Conservation (phyloP, 768 basidiomycete genomes). For the Neoboletus brunneissimus region DNA sequence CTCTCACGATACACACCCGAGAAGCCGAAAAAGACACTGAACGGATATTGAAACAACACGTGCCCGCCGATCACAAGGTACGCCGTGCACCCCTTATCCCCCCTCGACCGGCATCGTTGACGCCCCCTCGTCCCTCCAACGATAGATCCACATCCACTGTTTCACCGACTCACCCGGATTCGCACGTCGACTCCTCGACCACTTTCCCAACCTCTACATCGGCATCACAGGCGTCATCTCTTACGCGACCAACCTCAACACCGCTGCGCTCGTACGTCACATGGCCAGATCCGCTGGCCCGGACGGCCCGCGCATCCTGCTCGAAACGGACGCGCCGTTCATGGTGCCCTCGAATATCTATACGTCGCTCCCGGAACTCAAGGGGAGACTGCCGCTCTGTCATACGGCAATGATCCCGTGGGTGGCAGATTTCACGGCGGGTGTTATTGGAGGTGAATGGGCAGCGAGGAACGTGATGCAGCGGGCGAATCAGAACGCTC, state of each 20-base stretch:
- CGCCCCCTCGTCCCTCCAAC: neutral
- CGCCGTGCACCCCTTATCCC: conserved; percentile 6
- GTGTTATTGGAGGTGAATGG: conserved; percentile 44
- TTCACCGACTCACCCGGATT: conserved; percentile 82
- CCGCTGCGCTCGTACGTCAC: conserved; percentile 59
- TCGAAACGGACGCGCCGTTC: conserved; percentile 87
- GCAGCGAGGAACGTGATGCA: conserved; percentile 55
- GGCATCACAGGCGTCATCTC: conserved; percentile 88
- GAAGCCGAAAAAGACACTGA: conserved; percentile 85
- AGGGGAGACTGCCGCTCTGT: conserved; percentile 65
- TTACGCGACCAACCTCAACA: conserved; percentile 72
- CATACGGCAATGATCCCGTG: conserved; percentile 84
- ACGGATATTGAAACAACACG: conserved; percentile 68
- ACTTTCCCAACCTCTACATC: conserved; percentile 81
- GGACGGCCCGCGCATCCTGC: conserved; percentile 47
- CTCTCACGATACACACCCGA: conserved; percentile 82
- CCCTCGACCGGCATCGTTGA: neutral
- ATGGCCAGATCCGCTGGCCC: conserved; percentile 36
- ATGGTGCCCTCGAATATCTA: conserved; percentile 83
- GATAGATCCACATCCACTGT: conserved; percentile 82
- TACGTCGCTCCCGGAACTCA: conserved; percentile 44
- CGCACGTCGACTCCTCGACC: conserved; percentile 63
- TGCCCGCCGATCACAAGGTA: conserved; percentile 69
- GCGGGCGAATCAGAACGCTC: conserved; percentile 27
- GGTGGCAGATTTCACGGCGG: conserved; percentile 75